phyloP scores from a whole-genome alignment of 1,284 basidiomycete species.

The Erythrobasidium hasegawianum region DNA sequence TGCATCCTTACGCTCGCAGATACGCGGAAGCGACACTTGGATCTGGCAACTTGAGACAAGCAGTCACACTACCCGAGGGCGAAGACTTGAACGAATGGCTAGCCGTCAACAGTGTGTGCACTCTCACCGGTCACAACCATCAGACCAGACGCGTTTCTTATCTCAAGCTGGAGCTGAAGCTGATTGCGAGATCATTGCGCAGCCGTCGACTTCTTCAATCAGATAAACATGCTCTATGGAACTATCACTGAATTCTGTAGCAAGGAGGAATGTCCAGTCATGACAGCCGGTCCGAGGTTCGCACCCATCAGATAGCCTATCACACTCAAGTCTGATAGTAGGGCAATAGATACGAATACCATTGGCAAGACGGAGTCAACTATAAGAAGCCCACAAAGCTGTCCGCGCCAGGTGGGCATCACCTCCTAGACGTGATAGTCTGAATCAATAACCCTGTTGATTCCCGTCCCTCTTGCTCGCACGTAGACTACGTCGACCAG shows the following conservation, averaged over 20 bases:
- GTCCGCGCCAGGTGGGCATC: slow-evolving; percentile 62
- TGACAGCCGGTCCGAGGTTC: slow-evolving; percentile 95
- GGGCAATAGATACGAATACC: slow-evolving; percentile 77
- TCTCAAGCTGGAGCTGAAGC: background rate
- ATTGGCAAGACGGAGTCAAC: slow-evolving; percentile 93
- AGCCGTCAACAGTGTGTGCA: slow-evolving; percentile 78
- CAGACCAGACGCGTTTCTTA: too few species aligned
- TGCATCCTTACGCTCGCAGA: slow-evolving; percentile 22
- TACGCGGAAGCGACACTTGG: slow-evolving; percentile 54
- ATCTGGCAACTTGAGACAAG: slow-evolving; percentile 83
- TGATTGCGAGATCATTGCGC: background rate
- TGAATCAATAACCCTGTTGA: too few species aligned
- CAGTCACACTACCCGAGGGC: slow-evolving; percentile 86
- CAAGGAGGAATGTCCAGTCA: slow-evolving; percentile 92
- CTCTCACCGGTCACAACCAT: too few species aligned
- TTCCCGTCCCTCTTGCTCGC: background rate
- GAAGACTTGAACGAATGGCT: slow-evolving; percentile 96
- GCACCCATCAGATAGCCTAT: slow-evolving; percentile 42
- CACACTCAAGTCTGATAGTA: slow-evolving; percentile 4
- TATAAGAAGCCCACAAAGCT: slow-evolving; percentile 92
- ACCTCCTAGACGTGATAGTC: background rate
- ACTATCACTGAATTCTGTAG: slow-evolving; percentile 96
- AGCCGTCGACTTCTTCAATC: slow-evolving; percentile 48
- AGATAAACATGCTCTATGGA: slow-evolving; percentile 60
- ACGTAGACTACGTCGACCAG: slow-evolving; percentile 84